Conservation (phyloP, 2,329 filamentous ascomycete species). For the Xylaria sp. region DNA sequence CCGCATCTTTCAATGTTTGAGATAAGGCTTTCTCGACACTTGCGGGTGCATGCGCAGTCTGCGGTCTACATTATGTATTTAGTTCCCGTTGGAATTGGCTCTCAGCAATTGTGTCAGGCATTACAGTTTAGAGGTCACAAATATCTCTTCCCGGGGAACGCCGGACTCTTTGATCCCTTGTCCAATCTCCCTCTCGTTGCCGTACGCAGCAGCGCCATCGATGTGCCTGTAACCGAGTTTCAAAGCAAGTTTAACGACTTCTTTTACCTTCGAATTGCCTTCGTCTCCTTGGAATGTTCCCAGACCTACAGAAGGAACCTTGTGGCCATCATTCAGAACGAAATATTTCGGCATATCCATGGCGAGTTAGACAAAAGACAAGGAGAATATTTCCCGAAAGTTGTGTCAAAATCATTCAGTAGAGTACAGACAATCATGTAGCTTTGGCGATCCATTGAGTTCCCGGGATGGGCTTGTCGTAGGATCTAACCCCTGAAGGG, state of each 20-base stretch:
- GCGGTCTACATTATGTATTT: conserved; percentile 20
- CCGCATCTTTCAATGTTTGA: conserved; percentile 24
- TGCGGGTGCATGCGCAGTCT: conserved; percentile 28
- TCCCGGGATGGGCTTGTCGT: too few relatives aligned
- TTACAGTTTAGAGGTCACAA: conserved; percentile 47
- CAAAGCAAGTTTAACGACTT: conserved; percentile 43
- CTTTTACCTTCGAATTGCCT: conserved; percentile 42
- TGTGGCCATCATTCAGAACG: conserved; percentile 39
- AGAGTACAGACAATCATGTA: conserved; percentile 11
- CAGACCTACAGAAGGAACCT: conserved; percentile 41
- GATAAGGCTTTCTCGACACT: conserved; percentile 30
- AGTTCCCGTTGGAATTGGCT: conserved; percentile 12
- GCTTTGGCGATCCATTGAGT: too few relatives aligned
- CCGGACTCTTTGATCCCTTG: conserved; percentile 45
- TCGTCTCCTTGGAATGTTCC: conserved; percentile 44
- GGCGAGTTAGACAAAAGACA: conserved; percentile 16
- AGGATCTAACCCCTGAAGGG: neutral
- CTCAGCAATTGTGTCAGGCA: conserved; percentile 14
- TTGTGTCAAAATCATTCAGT: conserved; percentile 12
- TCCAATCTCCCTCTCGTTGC: conserved; percentile 46
- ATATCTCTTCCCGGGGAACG: conserved; percentile 43
- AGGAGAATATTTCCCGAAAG: conserved; percentile 10
- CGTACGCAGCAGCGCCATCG: conserved; percentile 44
- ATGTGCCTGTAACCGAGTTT: conserved; percentile 44
- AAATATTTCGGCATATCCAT: conserved; percentile 40